Base-by-base conservation (phyloP, 1,139 yeast genomes). In the Protomyces gravidus region DNA sequence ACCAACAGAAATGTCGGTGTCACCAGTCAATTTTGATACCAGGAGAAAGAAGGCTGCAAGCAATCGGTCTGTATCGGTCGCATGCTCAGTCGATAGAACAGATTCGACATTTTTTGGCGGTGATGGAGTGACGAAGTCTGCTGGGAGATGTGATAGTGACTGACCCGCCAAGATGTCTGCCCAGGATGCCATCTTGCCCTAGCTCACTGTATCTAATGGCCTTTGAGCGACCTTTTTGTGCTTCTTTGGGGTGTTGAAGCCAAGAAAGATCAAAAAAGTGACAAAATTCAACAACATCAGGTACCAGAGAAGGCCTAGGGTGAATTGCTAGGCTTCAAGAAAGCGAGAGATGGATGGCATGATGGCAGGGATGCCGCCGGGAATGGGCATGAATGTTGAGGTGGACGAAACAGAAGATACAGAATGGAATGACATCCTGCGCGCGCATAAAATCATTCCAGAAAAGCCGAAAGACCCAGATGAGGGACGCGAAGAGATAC, bases 371-470 rank as follows among this genome's bases (percentile, higher is more conserved):
- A 52, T 52, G 57, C 50, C 45, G 5, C 5, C 36, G 4, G 58
- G 58, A 7, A n/a, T n/a, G n/a, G 58, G 51, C 19, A 46, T 53
- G 58, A 33, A 53, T 5, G 58, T 53, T 11, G 58, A 53, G 39
- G 58, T 90, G 60, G 90, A 92, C 73, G 97, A 96, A 39, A 82
- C 81, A 64, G 98, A 92, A 72, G 99, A 92, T 70, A 92, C 98
- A 1, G 98, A 92, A 72, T 92, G 99, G 98, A 92, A 92, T 70
- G 99, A 92, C 72, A 89, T 92, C 65, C 78, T 92, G 51, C 77
- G 99, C 65, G 80, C 82, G 5, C 89, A 90, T 65, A 97, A 97
- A 11, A 83, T 92, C 63, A 89, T 92, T 58, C 98, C 98, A 0
- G 90, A 88, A 69, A 83, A 85, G 67, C 89, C 95, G 32, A 92